Evolutionary conservation across 306 rosid species (phyloP).

Genomic region (Acacia melanoxylon): DNA sequence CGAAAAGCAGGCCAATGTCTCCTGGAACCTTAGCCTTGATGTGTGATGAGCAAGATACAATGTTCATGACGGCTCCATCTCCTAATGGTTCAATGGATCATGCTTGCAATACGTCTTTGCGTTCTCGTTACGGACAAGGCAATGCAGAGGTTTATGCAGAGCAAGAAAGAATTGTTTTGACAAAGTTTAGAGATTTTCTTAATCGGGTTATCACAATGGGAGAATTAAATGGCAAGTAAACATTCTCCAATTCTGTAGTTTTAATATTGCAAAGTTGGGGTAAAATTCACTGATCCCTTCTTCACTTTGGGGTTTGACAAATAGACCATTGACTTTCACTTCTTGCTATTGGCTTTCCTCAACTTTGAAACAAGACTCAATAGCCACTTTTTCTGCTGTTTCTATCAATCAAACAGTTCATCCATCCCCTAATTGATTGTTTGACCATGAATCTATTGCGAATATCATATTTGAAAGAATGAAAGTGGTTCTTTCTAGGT

Average conservation of each 20-base stretch:
- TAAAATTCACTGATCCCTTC: not conserved
- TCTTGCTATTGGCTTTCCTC: not conserved
- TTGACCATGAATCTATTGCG: not conserved
- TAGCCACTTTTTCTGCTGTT: constrained; percentile 14
- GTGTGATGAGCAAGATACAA: constrained; percentile 95
- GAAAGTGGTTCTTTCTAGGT: not conserved
- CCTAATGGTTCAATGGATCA: constrained; percentile 60
- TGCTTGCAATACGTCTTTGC: constrained; percentile 67
- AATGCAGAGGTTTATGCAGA: constrained; percentile 79
- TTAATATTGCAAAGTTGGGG: not conserved
- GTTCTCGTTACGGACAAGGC: constrained; percentile 66
- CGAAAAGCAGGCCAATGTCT: constrained; percentile 87
- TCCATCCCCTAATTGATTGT: not conserved
- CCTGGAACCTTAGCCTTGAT: constrained; percentile 98
- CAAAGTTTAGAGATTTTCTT: constrained; percentile 86
- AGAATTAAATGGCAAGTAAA: constrained; percentile 88
- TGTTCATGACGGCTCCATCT: constrained; percentile 83
- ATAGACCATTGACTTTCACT: not conserved
- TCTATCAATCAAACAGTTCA: not conserved
- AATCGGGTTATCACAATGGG: constrained; percentile 89
- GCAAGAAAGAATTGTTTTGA: constrained; percentile 83
- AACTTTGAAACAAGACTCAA: constrained; percentile 6
- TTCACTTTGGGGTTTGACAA: constrained; percentile 6
- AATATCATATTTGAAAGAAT: not conserved
- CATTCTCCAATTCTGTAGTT: constrained; percentile 30